These are phyloP conservation scores for Phytophthora melonis DNA, from an alignment of 352 stramenopile species.

Conservation along the genomic window DNA sequence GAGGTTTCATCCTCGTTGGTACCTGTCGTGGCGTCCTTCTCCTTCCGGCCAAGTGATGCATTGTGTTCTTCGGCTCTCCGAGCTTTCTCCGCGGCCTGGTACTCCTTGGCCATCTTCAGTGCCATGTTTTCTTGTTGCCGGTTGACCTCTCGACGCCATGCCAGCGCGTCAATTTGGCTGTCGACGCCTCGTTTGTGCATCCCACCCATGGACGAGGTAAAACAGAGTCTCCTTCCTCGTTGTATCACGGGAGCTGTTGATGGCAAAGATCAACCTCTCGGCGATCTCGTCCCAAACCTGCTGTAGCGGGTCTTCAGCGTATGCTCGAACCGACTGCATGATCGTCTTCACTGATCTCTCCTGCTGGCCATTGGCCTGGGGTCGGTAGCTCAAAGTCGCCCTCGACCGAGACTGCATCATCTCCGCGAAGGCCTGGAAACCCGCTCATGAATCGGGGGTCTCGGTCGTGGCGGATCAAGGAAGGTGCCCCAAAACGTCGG, in stretches of 20 bases:
- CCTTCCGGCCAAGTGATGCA: too few relatives aligned
- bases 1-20: too few relatives aligned
- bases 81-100: too few relatives aligned
- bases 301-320: constrained; percentile 1
- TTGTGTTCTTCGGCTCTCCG: too few relatives aligned
- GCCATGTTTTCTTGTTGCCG: too few relatives aligned
- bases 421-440: background rate
- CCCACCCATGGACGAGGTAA: constrained; percentile 8
- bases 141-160: too few relatives aligned
- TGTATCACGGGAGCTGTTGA: background rate
- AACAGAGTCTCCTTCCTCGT: background rate
- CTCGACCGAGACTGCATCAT: background rate
- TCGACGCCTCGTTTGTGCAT: background rate
- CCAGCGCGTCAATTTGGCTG: too few relatives aligned
- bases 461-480: background rate
- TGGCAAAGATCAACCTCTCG: background rate
- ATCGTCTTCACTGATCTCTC: constrained; percentile 11
- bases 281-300: background rate
- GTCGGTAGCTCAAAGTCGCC: background rate
- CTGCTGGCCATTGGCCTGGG: background rate
- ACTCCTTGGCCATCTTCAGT: too few relatives aligned
- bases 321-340: constrained; percentile 1
- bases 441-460: constrained; percentile 5
- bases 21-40: too few relatives aligned
- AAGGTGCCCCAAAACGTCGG: background rate